A percentile compares a stretch with the other conserved stretches of the same genome.
Conservation (phyloP, 345 rosid species). For the Citrus inodora region DNA sequence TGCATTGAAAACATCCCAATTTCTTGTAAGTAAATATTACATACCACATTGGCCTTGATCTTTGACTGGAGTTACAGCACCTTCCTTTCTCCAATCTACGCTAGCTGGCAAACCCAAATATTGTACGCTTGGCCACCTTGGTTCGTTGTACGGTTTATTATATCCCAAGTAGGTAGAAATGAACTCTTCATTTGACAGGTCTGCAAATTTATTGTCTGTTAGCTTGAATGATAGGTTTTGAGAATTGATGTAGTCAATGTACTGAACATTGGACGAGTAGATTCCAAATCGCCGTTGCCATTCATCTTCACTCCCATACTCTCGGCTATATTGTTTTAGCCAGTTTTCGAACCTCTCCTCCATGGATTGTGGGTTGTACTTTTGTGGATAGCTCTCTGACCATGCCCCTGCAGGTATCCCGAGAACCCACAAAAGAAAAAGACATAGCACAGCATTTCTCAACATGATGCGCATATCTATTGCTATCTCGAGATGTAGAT, state of each 20-base stretch:
- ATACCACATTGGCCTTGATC: constrained; percentile 90
- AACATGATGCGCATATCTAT: constrained; percentile 23
- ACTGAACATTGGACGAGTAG: constrained; percentile 55
- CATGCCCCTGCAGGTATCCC: constrained; percentile 30
- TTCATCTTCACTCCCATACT: constrained; percentile 45
- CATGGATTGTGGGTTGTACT: constrained; percentile 27
- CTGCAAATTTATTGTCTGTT: constrained; percentile 77
- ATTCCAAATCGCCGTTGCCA: constrained; percentile 55
- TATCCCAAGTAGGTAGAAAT: constrained; percentile 45
- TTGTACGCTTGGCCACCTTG: neutral
- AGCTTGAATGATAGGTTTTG: constrained; percentile 57
- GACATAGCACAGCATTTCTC: constrained; percentile 18
- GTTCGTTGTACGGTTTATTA: neutral
- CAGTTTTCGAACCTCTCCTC: constrained; percentile 51
- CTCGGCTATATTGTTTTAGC: constrained; percentile 35
- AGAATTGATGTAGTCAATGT: constrained; percentile 63
- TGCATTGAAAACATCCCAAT: neutral
- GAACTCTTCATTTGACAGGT: constrained; percentile 77
- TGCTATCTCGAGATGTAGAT: constrained; percentile 4
- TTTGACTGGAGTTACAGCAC: constrained; percentile 77
- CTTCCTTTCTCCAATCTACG: constrained; percentile 81
- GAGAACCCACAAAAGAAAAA: constrained; percentile 23
- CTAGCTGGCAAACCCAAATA: constrained; percentile 22
- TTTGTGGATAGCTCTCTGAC: neutral
- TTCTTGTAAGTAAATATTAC: neutral